A percentile compares a stretch with the other conserved stretches of the same genome.
Evolutionary conservation across 2,329 filamentous ascomycete species (phyloP).

Genomic region (Verticillium alfalfae): DNA sequence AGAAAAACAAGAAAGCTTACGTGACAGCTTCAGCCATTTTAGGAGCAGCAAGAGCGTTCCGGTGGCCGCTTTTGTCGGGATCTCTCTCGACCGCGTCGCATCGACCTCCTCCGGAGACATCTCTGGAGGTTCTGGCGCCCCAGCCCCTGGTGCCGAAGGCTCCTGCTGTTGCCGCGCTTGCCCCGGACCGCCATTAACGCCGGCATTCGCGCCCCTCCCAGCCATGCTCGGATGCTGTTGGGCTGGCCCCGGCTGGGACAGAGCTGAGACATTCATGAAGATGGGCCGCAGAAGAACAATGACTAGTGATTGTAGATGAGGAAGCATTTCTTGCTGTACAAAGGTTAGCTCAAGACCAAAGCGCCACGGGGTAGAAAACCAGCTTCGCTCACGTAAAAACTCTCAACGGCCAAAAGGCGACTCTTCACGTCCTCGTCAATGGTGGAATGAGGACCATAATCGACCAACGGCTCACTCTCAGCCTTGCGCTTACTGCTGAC

Average conservation of each 20-base stretch:
- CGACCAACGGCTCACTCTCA: slow-evolving; percentile 7
- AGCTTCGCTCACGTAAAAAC: slow-evolving; percentile 68
- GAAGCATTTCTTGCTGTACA: slow-evolving; percentile 63
- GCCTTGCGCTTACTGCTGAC: slow-evolving; percentile 18
- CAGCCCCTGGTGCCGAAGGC: slow-evolving; percentile 2
- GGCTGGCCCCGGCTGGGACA: slow-evolving; percentile 52
- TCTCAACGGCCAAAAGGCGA: slow-evolving; percentile 68
- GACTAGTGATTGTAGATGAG: slow-evolving; percentile 84
- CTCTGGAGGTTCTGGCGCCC: slow-evolving; percentile 34
- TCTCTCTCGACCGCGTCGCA: slow-evolving; percentile 74
- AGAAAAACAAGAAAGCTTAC: slow-evolving; percentile 46
- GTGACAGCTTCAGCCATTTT: slow-evolving; percentile 95
- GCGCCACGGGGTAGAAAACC: neutral
- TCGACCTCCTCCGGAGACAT: slow-evolving; percentile 72
- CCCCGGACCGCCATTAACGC: slow-evolving; percentile 32
- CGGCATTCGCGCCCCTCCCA: slow-evolving; percentile 29
- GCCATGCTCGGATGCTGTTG: slow-evolving; percentile 38
- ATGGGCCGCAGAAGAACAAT: slow-evolving; percentile 90
- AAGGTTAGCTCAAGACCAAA: slow-evolving; percentile 18
- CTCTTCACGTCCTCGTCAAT: slow-evolving; percentile 52
- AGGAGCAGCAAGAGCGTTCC: slow-evolving; percentile 79
- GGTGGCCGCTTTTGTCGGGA: slow-evolving; percentile 87
- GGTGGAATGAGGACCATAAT: slow-evolving; percentile 45
- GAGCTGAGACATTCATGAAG: slow-evolving; percentile 79
- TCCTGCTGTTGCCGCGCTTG: slow-evolving; percentile 21